Evolutionary conservation across 2,329 filamentous ascomycete genomes (phyloP), one percentile per base, ranked within the genome.

Genomic region (Didymosphaeria variabile): DNA sequence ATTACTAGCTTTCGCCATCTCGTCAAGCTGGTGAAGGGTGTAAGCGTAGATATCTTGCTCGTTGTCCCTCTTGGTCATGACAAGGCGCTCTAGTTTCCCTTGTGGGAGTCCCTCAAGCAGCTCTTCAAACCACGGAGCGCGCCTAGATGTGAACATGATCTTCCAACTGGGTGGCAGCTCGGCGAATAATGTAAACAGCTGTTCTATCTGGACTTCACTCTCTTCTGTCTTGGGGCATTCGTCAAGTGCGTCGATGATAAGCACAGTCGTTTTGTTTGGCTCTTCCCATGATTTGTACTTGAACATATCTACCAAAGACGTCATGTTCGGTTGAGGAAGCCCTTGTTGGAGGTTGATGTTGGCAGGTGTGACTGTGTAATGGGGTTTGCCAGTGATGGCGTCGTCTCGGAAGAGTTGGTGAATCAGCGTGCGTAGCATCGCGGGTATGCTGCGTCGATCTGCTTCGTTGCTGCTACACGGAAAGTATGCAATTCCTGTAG

Each of bases 31-130:
- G 40, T 44, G 40, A 2, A 44, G 2, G 4, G 40, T 44, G 9
- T 44, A 44, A 44, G 19, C 40, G 19, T 44, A 44, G n/a, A 44
- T 44, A 13, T 44, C 40, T 44, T 44, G 40, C 19, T 44, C 40
- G 40, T 44, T 44, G 9, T 44, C 40, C 40, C 1, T 44, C 19
- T 44, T 44, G 3, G 40, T 19, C 40, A 44, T 44, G 19, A 44
- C 40, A 13, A n/a, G 40, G 19, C 40, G 17, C 15, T 44, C 40
- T 44, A 44, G 40, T 21, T 44, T 44, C 40, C 19, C 40, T 44
- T 44, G 40, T 21, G 40, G 40, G 15, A 44, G 15, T 3, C 19
- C 17, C 9, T 44, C 40, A 44, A 44, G 40, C 17, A 19, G 5
- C 17, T 44, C 40, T 44, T 19, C 40, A 21, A 44, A 44, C 40